Evolutionary conservation across 2,329 filamentous ascomycete species (phyloP).

Genomic region (Fusarium sarcochroum): DNA sequence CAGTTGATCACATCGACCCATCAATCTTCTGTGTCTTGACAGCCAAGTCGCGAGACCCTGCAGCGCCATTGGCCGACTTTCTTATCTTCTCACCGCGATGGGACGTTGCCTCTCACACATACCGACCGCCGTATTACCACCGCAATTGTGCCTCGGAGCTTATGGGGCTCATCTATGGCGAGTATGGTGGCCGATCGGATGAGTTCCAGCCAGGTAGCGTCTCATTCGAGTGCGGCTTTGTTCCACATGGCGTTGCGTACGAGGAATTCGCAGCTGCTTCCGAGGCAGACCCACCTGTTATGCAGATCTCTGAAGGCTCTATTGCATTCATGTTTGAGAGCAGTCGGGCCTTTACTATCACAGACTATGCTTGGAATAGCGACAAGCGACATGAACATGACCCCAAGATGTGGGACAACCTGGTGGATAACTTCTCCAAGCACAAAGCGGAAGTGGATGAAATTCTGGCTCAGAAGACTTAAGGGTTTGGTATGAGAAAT

Average conservation of each 20-base stretch:
- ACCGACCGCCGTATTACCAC: conserved; percentile 76
- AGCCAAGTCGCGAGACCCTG: conserved; percentile 66
- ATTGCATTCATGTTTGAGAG: conserved; percentile 32
- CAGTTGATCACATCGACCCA: conserved; percentile 73
- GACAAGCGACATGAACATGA: conserved; percentile 24
- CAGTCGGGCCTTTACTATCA: conserved; percentile 26
- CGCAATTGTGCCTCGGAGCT: conserved; percentile 71
- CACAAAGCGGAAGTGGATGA: conserved; percentile 22
- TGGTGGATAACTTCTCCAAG: conserved; percentile 33
- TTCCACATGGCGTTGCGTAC: conserved; percentile 38
- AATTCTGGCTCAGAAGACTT: not conserved
- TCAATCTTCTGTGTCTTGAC: conserved; percentile 76
- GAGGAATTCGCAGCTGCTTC: conserved; percentile 25
- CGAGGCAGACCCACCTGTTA: conserved; percentile 17
- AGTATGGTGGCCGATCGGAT: conserved; percentile 46
- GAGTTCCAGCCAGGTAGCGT: conserved; percentile 35
- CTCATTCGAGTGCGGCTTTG: conserved; percentile 35
- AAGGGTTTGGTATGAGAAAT: too few relatives aligned
- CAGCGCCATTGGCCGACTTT: conserved; percentile 72
- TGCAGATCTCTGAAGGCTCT: conserved; percentile 17
- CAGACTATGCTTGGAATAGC: conserved; percentile 30
- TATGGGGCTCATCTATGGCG: conserved; percentile 64
- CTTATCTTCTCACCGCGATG: conserved; percentile 77
- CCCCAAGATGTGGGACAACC: conserved; percentile 31
- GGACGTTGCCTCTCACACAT: conserved; percentile 73